Evolutionary conservation across 2,329 filamentous ascomycete species (phyloP), one percentile per base, ranked within the genome.

Genomic region (Cordyceps tenuipes): DNA sequence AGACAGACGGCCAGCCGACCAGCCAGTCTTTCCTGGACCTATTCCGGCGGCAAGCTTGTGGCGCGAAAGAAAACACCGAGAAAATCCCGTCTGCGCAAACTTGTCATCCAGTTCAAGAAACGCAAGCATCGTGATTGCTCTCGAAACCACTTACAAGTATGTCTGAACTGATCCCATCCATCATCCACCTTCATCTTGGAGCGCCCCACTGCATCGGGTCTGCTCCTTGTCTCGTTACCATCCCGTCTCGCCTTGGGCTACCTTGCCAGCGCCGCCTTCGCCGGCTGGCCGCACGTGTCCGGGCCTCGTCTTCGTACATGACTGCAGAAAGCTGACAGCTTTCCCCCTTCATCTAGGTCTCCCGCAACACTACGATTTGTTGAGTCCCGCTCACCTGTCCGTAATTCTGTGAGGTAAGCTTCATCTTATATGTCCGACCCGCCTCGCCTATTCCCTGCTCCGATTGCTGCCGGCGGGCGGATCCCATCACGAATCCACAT

Each of bases 331-430:
- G 53, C 53, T 36, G 29, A 56, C 41, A 36, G 9, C 13, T 44
- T 39, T n/a, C 12, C 34, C 29, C n/a, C 5, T 29, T 19, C 10
- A 49, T 57, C 9, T 10, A 48, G 29, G 39, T 49, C 26, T 29
- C 15, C 5, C 13, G 44, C 44, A n/a, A 49, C 44, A 31, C 26
- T 49, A 19, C 54, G 8, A 43, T 44, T 51, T 19, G 56, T 23
- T 48, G 17, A 51, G 36, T 23, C 15, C 39, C 39, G 10, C 6
- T 36, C 26, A 17, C 41, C 12, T 19, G 19, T 34, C 57, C 12
- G 29, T 29, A n/a, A 60, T 60, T 60, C 59, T 60, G 52, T 56
- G n/a, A 51, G 59, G 59, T 60, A 60, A 60, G 59, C 44, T 36
- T 56, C 51, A 60, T 55, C 52, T 13, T 36, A 50, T 50, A 43